Evolutionary conservation across 2,329 filamentous ascomycete species (phyloP), one percentile per base, ranked within the genome.

Genomic region (Ascosphaera apis): DNA sequence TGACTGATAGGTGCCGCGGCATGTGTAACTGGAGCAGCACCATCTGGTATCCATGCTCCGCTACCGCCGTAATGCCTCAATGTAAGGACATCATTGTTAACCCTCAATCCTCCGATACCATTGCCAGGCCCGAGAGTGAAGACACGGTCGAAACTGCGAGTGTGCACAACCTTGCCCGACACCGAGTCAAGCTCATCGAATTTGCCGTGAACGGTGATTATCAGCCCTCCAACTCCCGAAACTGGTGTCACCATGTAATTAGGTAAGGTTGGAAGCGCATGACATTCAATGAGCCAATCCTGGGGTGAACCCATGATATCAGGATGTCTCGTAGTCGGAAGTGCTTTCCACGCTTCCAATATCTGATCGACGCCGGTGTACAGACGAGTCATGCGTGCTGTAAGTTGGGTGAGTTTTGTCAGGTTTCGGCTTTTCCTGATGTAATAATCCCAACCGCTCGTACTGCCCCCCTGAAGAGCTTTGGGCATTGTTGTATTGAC

Each of bases 221-320:
- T 66, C 43, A 91, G 67, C 5, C 82, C 81, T 42, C 79, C 77
- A 15, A 86, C 79, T 3, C 79, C 80, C 15, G 60, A 58, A 1
- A 58, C 51, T 41, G 64, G 74, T 42, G 74, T 56, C 1, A 72
- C 71, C 9, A 65, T 66, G 2, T 72, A 73, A 45, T 91, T 81
- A 2, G 67, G 66, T 16, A 91, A 63, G 23, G 75, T 72, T 1
- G 74, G 68, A 23, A 84, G 61, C 12, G 76, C 67, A 46, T 82
- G 75, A 44, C 80, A 84, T 54, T 91, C 82, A 49, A 91, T 72
- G 36, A 82, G 69, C 64, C 82, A 91, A 46, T 83, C 78, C 47
- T 69, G 63, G 9, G 72, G 56, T 33, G 80, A 69, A 1, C 66
- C 57, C 34, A 65, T 60, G 42, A 91, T 66, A 46, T 76, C 67